A percentile compares a stretch with the other conserved stretches of the same genome.
phyloP scores from a whole-genome alignment of 768 basidiomycete species.

The Daedaleopsis sinensis region DNA sequence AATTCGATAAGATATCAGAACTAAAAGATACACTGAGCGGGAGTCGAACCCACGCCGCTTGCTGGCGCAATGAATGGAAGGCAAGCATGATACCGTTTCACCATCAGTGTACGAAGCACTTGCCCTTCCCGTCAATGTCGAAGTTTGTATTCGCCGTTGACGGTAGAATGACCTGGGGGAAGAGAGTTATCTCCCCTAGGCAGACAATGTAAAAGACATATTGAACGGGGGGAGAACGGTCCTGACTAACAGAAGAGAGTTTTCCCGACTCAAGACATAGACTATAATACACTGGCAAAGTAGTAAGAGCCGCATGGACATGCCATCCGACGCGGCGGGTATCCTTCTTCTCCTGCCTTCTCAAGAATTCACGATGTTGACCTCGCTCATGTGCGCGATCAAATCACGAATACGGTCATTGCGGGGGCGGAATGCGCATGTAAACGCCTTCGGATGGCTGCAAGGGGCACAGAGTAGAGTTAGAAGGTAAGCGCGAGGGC shows the following conservation, averaged over 20 bases:
- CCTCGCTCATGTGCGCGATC: slow-evolving; percentile 9
- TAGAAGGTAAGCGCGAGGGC: neutral
- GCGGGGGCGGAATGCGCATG: slow-evolving; percentile 13
- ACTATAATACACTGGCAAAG: too few relatives aligned
- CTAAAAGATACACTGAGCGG: slow-evolving; percentile 22
- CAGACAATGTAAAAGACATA: too few relatives aligned
- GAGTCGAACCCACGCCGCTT: slow-evolving; percentile 28
- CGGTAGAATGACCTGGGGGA: too few relatives aligned
- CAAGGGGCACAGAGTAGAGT: neutral
- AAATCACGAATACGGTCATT: neutral
- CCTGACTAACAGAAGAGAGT: too few relatives aligned
- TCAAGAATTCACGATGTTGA: neutral
- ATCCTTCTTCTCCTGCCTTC: neutral
- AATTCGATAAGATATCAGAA: too few relatives aligned
- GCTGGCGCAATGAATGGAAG: slow-evolving; percentile 21
- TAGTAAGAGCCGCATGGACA: too few relatives aligned
- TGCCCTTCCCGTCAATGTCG: too few relatives aligned
- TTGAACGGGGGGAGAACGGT: neutral
- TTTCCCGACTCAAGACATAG: neutral
- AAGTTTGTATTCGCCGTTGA: too few relatives aligned
- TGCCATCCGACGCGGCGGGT: too few relatives aligned
- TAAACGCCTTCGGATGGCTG: slow-evolving; percentile 14
- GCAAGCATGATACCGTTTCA: slow-evolving; percentile 29
- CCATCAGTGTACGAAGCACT: slow-evolving; percentile 20
- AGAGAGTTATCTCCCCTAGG: too few relatives aligned